phyloP scores from a whole-genome alignment of 768 basidiomycete species.

The Favolaschia claudopus region DNA sequence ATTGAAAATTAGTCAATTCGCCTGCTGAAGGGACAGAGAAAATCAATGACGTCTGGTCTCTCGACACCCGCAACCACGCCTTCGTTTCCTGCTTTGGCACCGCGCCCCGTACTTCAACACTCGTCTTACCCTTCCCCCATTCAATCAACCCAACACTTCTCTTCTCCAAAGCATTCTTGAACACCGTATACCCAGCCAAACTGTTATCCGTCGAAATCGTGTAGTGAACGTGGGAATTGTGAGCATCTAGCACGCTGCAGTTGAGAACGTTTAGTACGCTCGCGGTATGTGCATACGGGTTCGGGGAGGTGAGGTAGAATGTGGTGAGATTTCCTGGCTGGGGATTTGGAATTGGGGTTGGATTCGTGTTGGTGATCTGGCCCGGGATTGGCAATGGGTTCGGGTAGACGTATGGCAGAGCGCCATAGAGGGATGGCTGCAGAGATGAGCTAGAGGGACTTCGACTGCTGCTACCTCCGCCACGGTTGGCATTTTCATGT shows the following conservation, averaged over 20 bases:
- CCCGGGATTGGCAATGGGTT: no score
- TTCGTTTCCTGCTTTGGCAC: conserved; percentile 55
- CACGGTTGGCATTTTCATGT: conserved; percentile 21
- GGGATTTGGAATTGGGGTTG: no score
- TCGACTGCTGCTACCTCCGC: no score
- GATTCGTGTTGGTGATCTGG: conserved; percentile 13
- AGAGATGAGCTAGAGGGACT: no score
- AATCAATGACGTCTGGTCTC: conserved; percentile 48
- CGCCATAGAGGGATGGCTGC: conserved; percentile 66
- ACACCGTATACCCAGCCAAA: conserved; percentile 59
- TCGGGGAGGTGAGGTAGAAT: conserved; percentile 60
- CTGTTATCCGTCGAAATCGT: conserved; percentile 57
- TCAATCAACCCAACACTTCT: conserved; percentile 62
- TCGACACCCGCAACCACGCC: conserved; percentile 63
- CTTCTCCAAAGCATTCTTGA: conserved; percentile 54
- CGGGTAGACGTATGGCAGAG: conserved; percentile 67
- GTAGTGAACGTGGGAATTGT: conserved; percentile 52
- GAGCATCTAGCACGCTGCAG: conserved; percentile 59
- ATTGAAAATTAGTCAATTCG: conserved; percentile 2
- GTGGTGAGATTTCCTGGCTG: conserved; percentile 32
- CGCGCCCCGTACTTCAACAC: conserved; percentile 62
- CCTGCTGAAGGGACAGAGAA: background rate
- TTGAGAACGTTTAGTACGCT: conserved; percentile 63
- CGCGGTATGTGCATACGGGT: no score
- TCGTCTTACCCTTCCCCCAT: conserved; percentile 54